Conservation (phyloP, 2,329 filamentous ascomycete genomes). For the Huntiella omanensis region DNA sequence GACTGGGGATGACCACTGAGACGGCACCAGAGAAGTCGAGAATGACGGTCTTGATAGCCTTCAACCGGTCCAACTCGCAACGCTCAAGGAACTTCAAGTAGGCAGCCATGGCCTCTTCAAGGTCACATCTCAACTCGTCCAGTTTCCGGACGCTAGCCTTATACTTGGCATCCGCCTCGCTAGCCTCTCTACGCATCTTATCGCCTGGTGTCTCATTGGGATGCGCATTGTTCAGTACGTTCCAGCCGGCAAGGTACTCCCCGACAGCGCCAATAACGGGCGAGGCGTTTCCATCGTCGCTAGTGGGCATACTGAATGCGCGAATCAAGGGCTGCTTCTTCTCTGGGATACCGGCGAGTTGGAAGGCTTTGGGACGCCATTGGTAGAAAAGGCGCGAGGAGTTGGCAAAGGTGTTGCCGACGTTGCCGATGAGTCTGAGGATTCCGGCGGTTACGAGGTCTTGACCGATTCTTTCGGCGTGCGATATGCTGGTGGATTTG, state of each 20-base stretch:
- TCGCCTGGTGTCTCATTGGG: conserved; percentile 89
- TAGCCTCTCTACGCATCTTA: conserved; percentile 70
- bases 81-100: conserved; percentile 93
- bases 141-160: conserved; percentile 71
- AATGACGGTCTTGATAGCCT: conserved; percentile 95
- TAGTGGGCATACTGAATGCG: conserved; percentile 51
- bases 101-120: conserved; percentile 88
- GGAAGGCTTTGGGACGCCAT: conserved; percentile 84
- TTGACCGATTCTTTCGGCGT: conserved; percentile 87
- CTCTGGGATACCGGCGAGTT: conserved; percentile 69
- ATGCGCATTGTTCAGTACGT: conserved; percentile 38
- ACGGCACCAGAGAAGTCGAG: conserved; percentile 94
- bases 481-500: conserved; percentile 65
- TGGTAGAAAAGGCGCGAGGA: conserved; percentile 96
- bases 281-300: conserved; percentile 36
- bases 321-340: conserved; percentile 59
- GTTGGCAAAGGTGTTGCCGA: conserved; percentile 90
- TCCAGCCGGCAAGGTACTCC: conserved; percentile 85
- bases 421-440: conserved; percentile 76
- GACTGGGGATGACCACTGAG: conserved; percentile 89
- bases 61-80: conserved; percentile 86
- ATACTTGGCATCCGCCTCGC: conserved; percentile 84
- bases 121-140: conserved; percentile 73
- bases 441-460: conserved; percentile 77
- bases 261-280: conserved; percentile 66